Evolutionary conservation across 768 basidiomycete genomes (phyloP).

Genomic region (Trametes meyenii): DNA sequence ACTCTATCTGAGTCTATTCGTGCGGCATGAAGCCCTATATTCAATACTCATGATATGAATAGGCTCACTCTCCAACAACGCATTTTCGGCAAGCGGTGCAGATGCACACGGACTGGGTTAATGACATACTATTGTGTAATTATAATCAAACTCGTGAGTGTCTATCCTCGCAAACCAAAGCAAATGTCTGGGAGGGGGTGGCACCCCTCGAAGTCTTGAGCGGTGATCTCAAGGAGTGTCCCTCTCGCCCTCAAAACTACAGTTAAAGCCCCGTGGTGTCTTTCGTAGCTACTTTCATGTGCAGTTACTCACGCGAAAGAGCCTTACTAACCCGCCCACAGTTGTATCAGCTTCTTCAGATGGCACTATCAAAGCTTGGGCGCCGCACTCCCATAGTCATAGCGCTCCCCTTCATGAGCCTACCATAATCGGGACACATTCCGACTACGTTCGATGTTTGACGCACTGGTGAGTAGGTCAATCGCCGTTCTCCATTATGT

Average conservation of each 20-base stretch:
- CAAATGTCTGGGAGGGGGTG: too few species aligned
- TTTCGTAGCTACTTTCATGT: not conserved
- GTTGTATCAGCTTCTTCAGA: slow-evolving; percentile 96
- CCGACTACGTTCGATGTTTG: slow-evolving; percentile 87
- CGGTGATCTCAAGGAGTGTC: too few species aligned
- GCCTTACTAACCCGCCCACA: slow-evolving; percentile 25
- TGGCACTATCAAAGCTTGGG: slow-evolving; percentile 93
- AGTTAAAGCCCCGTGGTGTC: too few species aligned
- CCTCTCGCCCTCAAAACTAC: too few species aligned
- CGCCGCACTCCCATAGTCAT: slow-evolving; percentile 60
- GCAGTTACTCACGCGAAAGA: not conserved
- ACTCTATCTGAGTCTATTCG: too few species aligned
- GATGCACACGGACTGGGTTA: slow-evolving; percentile 94
- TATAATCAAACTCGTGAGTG: slow-evolving; percentile 81
- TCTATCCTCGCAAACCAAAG: not conserved
- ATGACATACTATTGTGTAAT: slow-evolving; percentile 91
- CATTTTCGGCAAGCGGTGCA: slow-evolving; percentile 88
- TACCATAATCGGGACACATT: slow-evolving; percentile 68
- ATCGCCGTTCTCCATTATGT: not conserved
- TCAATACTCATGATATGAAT: not conserved
- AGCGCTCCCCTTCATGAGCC: slow-evolving; percentile 56
- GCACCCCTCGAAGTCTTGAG: too few species aligned
- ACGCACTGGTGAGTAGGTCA: slow-evolving; percentile 59
- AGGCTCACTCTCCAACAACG: slow-evolving; percentile 43
- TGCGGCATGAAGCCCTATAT: too few species aligned